A percentile compares a stretch with the other conserved stretches of the same genome.
Conservation (phyloP, 108 stramenopile genomes). For the Nitzschia putrida region DNA sequence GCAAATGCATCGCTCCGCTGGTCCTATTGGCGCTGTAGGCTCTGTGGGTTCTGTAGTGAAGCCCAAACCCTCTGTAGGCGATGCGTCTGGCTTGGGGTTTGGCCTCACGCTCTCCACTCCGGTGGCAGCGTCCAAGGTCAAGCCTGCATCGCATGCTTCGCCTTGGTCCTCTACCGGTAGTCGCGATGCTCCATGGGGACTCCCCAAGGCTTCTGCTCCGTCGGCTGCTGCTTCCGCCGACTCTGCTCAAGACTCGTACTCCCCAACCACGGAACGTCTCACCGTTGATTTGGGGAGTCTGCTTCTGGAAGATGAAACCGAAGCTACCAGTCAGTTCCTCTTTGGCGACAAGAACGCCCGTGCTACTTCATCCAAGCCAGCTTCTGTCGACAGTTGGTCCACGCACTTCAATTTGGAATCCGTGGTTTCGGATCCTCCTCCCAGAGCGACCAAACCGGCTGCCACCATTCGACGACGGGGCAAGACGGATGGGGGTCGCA, state of each 20-base stretch:
- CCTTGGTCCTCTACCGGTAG: conserved; percentile 9
- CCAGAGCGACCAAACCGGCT: conserved; percentile 24
- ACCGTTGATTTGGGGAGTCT: conserved; percentile 75
- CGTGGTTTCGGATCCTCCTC: conserved; percentile 15
- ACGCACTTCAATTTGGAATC: too few species aligned
- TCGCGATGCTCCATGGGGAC: conserved; percentile 25
- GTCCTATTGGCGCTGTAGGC: too few species aligned
- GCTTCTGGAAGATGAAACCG: conserved; percentile 69
- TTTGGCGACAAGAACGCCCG: conserved; percentile 16
- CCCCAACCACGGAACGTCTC: conserved; percentile 71
- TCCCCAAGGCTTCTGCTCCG: conserved; percentile 42
- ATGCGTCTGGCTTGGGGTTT: conserved; percentile 43
- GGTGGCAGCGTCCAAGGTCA: conserved; percentile 2
- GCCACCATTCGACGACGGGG: conserved; percentile 22
- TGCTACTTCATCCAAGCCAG: too few species aligned
- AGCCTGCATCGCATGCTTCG: neutral
- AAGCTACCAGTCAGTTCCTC: conserved; percentile 19
- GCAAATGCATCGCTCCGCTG: conserved; percentile 37
- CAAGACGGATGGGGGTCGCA: conserved; percentile 14
- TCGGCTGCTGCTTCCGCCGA: conserved; percentile 29
- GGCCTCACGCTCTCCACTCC: conserved; percentile 34
- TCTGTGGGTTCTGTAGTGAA: neutral
- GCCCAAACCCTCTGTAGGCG: neutral
- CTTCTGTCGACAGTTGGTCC: conserved; percentile 22
- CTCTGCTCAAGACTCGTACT: conserved; percentile 53